A percentile compares a stretch with the other conserved stretches of the same genome.
phyloP scores from a whole-genome alignment of 2,329 filamentous ascomycete genomes.

The Monascus ruber region DNA sequence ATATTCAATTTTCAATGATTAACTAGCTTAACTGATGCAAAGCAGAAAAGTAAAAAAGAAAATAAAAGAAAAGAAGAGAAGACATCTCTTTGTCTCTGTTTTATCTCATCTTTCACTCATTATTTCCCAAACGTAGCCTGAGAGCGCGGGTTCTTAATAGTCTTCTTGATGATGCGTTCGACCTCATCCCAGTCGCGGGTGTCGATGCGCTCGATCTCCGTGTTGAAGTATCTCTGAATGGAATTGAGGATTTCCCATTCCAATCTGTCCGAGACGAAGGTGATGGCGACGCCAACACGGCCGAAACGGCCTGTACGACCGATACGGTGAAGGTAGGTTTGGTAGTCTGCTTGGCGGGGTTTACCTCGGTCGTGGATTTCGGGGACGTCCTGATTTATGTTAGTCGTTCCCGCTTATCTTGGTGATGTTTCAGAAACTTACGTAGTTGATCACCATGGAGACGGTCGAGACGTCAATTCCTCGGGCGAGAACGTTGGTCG shows the following conservation, averaged over 20 bases:
- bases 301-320: constrained; percentile 94
- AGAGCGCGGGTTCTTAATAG: constrained; percentile 52
- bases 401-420: background rate
- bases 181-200: constrained; percentile 85
- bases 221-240: constrained; percentile 72
- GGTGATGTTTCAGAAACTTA: constrained; percentile 19
- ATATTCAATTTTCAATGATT: too few relatives aligned
- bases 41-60: too few relatives aligned
- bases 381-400: constrained; percentile 47
- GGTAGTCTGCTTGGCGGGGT: constrained; percentile 61
- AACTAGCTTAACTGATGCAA: too few relatives aligned
- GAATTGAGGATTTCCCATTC: constrained; percentile 67
- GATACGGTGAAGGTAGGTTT: constrained; percentile 97
- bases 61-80: too few relatives aligned
- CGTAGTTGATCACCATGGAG: constrained; percentile 97
- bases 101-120: too few relatives aligned
- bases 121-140: constrained; percentile 22
- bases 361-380: constrained; percentile 48
- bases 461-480: constrained; percentile 89
- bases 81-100: too few relatives aligned
- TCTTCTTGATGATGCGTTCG: constrained; percentile 67
- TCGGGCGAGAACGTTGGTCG: constrained; percentile 90
- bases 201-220: constrained; percentile 69
- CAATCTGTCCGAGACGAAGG: constrained; percentile 76
- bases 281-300: constrained; percentile 89